Conservation (phyloP, 148 eudicot genomes). For the Drosera capensis region DNA sequence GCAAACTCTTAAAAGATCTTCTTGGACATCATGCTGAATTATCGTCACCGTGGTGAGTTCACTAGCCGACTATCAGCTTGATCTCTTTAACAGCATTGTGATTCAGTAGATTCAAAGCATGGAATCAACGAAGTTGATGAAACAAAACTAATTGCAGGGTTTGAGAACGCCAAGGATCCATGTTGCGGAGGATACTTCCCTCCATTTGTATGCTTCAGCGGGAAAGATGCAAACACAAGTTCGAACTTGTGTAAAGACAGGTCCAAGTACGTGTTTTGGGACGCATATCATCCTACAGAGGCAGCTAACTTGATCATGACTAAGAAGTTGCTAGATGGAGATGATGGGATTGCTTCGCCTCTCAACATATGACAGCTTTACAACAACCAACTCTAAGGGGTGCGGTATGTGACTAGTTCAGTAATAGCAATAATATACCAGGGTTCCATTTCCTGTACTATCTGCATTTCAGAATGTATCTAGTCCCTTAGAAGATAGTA, state of each 20-base stretch:
- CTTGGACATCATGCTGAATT: constrained; percentile 24
- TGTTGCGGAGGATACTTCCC: constrained; percentile 56
- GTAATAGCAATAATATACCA: too few relatives aligned
- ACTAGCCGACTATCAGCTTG: too few relatives aligned
- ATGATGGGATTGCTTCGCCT: constrained; percentile 10
- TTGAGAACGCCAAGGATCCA: constrained; percentile 33
- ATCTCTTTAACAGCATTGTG: too few relatives aligned
- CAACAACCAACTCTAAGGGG: constrained; percentile 2
- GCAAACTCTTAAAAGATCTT: constrained; percentile 36
- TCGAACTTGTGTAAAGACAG: constrained; percentile 24
- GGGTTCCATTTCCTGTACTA: too few relatives aligned
- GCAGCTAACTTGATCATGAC: constrained; percentile 43
- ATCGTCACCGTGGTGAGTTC: constrained; percentile 30
- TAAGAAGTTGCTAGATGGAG: constrained; percentile 11
- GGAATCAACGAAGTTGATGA: too few relatives aligned
- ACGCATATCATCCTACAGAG: constrained; percentile 10
- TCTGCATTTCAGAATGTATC: too few relatives aligned
- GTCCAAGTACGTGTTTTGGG: too few relatives aligned
- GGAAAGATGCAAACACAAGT: constrained; percentile 17
- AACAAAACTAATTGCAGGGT: constrained; percentile 29
- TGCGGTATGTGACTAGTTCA: background rate
- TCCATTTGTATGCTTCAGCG: constrained; percentile 29
- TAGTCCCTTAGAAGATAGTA: too few relatives aligned
- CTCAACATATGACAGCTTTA: constrained; percentile 33
- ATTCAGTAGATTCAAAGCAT: too few relatives aligned